A percentile compares a stretch with the other conserved stretches of the same genome.
Evolutionary conservation across 768 basidiomycete genomes (phyloP).

Genomic region (Suillus brevipes): DNA sequence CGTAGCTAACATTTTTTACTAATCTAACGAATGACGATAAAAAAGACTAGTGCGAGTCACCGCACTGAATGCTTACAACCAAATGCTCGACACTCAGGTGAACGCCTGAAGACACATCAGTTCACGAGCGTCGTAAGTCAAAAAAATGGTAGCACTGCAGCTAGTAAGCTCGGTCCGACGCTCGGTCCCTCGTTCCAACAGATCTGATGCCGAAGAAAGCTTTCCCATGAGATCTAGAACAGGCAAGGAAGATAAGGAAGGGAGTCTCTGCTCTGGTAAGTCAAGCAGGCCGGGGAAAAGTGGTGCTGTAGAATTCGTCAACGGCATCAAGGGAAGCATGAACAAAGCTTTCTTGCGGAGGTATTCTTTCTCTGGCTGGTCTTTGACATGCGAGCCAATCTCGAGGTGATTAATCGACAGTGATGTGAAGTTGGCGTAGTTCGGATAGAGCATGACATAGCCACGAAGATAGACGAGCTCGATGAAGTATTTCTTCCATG

Average conservation of each 20-base stretch:
- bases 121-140: conserved; percentile 26
- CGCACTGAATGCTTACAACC: not conserved
- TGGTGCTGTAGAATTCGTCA: conserved; percentile 22
- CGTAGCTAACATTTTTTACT: not conserved
- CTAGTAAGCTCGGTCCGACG: conserved; percentile 37
- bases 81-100: not conserved
- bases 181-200: conserved; percentile 36
- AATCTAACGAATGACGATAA: not conserved
- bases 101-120: conserved; percentile 19
- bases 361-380: conserved; percentile 45
- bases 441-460: conserved; percentile 89
- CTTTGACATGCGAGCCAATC: conserved; percentile 76
- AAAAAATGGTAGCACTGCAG: conserved; percentile 8
- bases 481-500: conserved; percentile 91
- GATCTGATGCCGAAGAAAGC: conserved; percentile 35
- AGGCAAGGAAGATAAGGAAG: conserved; percentile 57
- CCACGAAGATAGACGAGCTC: conserved; percentile 81
- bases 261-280: conserved; percentile 55
- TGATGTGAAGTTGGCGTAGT: conserved; percentile 68
- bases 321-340: conserved; percentile 65
- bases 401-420: conserved; percentile 92
- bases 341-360: conserved; percentile 63
- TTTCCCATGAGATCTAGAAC: conserved; percentile 67
- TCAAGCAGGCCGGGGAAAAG: conserved; percentile 46
- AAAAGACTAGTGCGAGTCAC: not conserved